phyloP scores from a whole-genome alignment of 768 basidiomycete species.

The Suillus clintonianus region DNA sequence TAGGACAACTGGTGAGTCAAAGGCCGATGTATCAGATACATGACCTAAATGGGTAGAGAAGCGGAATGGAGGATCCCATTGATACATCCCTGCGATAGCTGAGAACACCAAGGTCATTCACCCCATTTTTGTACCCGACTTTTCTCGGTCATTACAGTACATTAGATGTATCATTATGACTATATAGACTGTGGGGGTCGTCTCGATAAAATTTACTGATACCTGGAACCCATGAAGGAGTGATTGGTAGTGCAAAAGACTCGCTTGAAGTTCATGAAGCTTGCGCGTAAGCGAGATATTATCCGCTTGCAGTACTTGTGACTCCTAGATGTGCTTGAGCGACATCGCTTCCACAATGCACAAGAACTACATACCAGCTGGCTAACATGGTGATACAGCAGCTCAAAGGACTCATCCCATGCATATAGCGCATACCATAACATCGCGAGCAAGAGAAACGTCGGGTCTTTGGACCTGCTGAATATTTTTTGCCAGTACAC shows the following conservation, averaged over 20 bases:
- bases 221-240: slow-evolving; percentile 51
- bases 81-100: not conserved
- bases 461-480: slow-evolving; percentile 38
- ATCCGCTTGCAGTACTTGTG: not conserved
- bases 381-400: slow-evolving; percentile 47
- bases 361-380: slow-evolving; percentile 37
- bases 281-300: slow-evolving; percentile 40
- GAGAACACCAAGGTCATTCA: not conserved
- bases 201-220: slow-evolving; percentile 42
- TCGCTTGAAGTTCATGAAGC: slow-evolving; percentile 50
- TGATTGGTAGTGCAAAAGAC: slow-evolving; percentile 47
- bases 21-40: not conserved
- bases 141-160: not conserved
- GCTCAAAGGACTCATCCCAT: slow-evolving; percentile 54
- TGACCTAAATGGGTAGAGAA: not conserved
- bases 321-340: not conserved
- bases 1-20: no score
- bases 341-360: not conserved
- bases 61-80: not conserved
- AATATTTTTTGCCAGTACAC: slow-evolving; percentile 21
- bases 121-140: not conserved
- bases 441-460: slow-evolving; percentile 47
- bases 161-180: not conserved
- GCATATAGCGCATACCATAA: slow-evolving; percentile 56
- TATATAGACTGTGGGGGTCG: slow-evolving; percentile 26